These are phyloP conservation scores for Exophiala dermatitidis DNA, from an alignment of 2,329 filamentous ascomycete genomes.

Conservation along the genomic window DNA sequence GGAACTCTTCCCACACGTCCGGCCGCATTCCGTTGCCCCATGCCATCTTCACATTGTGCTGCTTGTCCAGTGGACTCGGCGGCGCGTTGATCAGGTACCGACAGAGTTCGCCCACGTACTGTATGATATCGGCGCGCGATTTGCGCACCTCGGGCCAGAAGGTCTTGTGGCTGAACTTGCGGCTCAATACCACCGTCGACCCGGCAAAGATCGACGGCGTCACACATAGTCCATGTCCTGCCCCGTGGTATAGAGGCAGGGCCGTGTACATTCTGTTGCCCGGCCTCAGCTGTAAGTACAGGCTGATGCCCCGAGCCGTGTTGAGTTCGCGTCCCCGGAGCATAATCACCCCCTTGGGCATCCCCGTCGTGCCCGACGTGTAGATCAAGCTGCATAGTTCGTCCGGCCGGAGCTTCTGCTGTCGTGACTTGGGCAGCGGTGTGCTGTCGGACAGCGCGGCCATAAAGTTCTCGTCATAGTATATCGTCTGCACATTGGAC, in stretches of 20 bases:
- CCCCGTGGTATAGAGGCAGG: slow-evolving; percentile 72
- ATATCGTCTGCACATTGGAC: slow-evolving; percentile 42
- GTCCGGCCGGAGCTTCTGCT: slow-evolving; percentile 44
- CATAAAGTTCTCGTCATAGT: slow-evolving; percentile 48
- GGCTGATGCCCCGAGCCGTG: slow-evolving; percentile 28
- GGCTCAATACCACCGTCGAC: slow-evolving; percentile 36
- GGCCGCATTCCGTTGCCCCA: slow-evolving; percentile 43
- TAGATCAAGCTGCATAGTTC: slow-evolving; percentile 63
- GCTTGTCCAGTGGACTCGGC: slow-evolving; percentile 39
- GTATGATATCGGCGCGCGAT: slow-evolving; percentile 50
- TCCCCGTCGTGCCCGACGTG: slow-evolving; percentile 68
- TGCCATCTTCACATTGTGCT: slow-evolving; percentile 41
- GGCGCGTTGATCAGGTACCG: slow-evolving; percentile 43
- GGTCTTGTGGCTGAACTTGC: slow-evolving; percentile 29
- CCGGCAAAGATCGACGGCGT: slow-evolving; percentile 48
- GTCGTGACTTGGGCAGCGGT: slow-evolving; percentile 49
- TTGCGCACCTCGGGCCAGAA: slow-evolving; percentile 29
- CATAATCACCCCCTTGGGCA: slow-evolving; percentile 57
- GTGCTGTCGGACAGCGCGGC: slow-evolving; percentile 42
- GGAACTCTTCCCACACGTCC: slow-evolving; percentile 46
- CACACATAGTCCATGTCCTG: slow-evolving; percentile 48
- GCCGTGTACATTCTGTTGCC: slow-evolving; percentile 64
- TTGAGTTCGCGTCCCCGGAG: slow-evolving; percentile 26
- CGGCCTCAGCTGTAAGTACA: slow-evolving; percentile 29
- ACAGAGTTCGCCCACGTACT: slow-evolving; percentile 47